phyloP scores from a whole-genome alignment of 352 stramenopile species.

The Phytophthora foliorum region DNA sequence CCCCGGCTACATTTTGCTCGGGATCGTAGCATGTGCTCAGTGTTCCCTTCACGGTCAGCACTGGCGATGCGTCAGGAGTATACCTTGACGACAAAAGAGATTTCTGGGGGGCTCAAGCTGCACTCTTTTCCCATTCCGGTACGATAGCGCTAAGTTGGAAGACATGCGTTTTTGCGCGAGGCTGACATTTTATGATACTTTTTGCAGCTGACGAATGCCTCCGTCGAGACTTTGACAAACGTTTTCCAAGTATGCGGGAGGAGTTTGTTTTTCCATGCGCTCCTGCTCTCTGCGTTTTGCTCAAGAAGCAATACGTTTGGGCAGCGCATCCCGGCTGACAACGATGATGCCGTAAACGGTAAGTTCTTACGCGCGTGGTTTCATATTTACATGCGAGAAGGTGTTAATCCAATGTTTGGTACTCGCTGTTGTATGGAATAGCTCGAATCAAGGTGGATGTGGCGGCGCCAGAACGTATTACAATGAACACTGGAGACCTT shows the following conservation, averaged over 20 bases:
- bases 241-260: conserved; percentile 86
- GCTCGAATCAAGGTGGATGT: conserved; percentile 87
- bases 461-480: conserved; percentile 77
- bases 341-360: conserved; percentile 76
- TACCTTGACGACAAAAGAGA: conserved; percentile 88
- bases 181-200: conserved; percentile 19
- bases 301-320: conserved; percentile 81
- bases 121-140: conserved; percentile 87
- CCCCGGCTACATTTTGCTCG: conserved; percentile 81
- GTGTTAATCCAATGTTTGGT: conserved; percentile 1
- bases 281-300: conserved; percentile 80
- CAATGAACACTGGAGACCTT: conserved; percentile 78
- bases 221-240: conserved; percentile 62
- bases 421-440: conserved; percentile 19
- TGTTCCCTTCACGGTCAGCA: conserved; percentile 60
- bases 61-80: conserved; percentile 84
- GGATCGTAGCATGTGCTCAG: conserved; percentile 76
- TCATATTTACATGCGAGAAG: neutral
- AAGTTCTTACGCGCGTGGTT: conserved; percentile 4
- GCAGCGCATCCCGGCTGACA: conserved; percentile 65
- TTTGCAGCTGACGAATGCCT: conserved; percentile 66
- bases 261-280: conserved; percentile 89
- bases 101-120: conserved; percentile 81
- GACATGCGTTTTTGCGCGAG: neutral
- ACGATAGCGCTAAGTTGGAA: conserved; percentile 10